phyloP scores from a whole-genome alignment of 768 basidiomycete genomes.

The Hypsizygus marmoreus region DNA sequence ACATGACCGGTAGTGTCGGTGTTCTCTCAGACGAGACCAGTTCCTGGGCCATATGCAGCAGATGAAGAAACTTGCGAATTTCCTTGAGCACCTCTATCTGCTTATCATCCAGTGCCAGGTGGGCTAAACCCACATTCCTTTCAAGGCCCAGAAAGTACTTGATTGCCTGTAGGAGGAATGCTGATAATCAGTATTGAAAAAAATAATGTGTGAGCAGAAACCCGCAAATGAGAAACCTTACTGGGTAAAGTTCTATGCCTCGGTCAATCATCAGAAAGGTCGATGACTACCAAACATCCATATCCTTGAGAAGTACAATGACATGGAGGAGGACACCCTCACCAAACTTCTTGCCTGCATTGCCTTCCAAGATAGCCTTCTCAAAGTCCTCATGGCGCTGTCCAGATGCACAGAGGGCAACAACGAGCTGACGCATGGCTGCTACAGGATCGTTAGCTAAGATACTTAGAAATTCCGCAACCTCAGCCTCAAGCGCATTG shows the following conservation, averaged over 20 bases:
- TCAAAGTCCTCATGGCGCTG: conserved; percentile 28
- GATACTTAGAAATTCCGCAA: conserved; percentile 16
- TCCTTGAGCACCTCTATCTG: conserved; percentile 25
- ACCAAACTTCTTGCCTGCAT: conserved; percentile 19
- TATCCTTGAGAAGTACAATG: conserved; percentile 30
- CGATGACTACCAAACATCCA: conserved; percentile 37
- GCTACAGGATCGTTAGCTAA: conserved; percentile 27
- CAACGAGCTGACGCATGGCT: conserved; percentile 23
- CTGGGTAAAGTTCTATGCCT: conserved; percentile 31
- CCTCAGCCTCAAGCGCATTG: neutral
- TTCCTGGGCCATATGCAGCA: conserved; percentile 33
- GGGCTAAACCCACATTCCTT: conserved; percentile 17
- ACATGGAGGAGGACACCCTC: conserved; percentile 12
- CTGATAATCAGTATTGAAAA: neutral
- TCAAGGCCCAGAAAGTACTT: conserved; percentile 15
- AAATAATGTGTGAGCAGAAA: conserved; percentile 1
- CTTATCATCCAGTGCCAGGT: conserved; percentile 9
- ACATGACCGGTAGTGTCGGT: conserved; percentile 31
- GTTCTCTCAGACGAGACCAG: conserved; percentile 34
- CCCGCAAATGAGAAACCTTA: too few species aligned
- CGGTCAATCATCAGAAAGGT: conserved; percentile 36
- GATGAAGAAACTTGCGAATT: conserved; percentile 26
- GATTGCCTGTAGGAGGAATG: conserved; percentile 19
- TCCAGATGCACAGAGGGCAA: conserved; percentile 31
- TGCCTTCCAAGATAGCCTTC: conserved; percentile 25